Evolutionary conservation across 1,139 yeast species (phyloP), one percentile per base, ranked within the genome.

Genomic region (Sugiyamaella pinicola): DNA sequence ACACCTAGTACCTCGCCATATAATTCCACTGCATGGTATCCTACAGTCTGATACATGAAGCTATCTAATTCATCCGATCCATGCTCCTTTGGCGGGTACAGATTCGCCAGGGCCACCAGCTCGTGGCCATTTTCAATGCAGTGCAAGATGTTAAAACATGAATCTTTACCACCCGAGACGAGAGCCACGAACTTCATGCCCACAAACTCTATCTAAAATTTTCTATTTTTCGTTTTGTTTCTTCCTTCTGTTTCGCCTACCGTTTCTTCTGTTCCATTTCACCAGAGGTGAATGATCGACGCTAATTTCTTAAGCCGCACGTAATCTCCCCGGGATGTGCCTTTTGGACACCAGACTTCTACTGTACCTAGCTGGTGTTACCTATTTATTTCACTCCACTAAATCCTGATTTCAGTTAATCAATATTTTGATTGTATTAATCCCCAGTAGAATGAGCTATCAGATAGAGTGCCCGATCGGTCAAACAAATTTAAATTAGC

Each of bases 11-110:
- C 87, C 56, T 84, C 76, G 1, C 80, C 74, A 64, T 90, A 89
- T 53, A 74, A 70, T 0, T 80, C 78, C 4, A 93, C 77, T 3
- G 88, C 81, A 60, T 86, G 89, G 68, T 87, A 95, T 0, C 99
- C 99, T n/a, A 93, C 99, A 0, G 99, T 93, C 69, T 93, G 99
- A 69, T 88, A 93, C 99, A 93, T 93, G 68, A 86, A 93, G 52
- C 96, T 87, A 69, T 93, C 97, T 55, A 93, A 74, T 68, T 93
- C 99, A 49, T 74, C 77, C 12, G 61, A 55, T 12, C 51, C 56
- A 60, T 79, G 80, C 13, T 64, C 60, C 17, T 69, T 70, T 7
- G 75, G 74, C 1, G 99, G 99, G 63, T 83, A 82, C 55, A 93
- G 70, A 64, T 93, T 93, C 0, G 90, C 99, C 48, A 93, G 69